Base-by-base conservation (phyloP, 176 grass and related monocot species). In the Oryza glumipatula region DNA sequence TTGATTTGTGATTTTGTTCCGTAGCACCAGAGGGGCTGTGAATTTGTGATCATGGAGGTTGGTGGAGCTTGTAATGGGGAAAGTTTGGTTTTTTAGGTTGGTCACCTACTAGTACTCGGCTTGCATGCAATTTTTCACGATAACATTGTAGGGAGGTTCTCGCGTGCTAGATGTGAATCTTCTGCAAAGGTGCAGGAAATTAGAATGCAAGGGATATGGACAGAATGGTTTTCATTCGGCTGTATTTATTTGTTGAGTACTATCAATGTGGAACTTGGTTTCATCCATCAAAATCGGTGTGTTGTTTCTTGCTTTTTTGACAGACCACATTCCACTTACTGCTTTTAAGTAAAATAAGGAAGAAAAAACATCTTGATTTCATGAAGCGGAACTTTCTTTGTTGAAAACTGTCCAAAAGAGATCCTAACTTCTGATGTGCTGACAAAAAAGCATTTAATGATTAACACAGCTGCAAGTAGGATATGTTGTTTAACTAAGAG, bases 41-140 rank as follows among this genome's bases (percentile, higher is more conserved):
- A 67, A 33, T 73, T 71, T 47, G 5, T 86, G 52, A 73, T 17
- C 15, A 22, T 47, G 51, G 52, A 71, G 76, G 54, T 5, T 78
- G 36, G 19, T 74, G 11, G 52, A 66, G 46, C 26, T 49, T 36
- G 21, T 11, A 21, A 17, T 74, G 71, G 85, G 78, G 35, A 81
- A 81, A 68, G 4, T 56, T 74, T 30, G 8, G 24, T 38, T 4
- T 38, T 80, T 36, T 79, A 38, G 26, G 52, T 79, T 67, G 68
- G 54, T 21, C 44, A 64, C 43, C 16, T 26, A 26, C 24, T 26
- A 26, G 24, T 67, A 26, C 63, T 32, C 43, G 46, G 9, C 8
- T 21, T 65, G 54, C 43, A 66, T 65, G 54, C 43, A 66, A 15
- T 30, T 66, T 65, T 41, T 69, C 43, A 45, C 60, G 6, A 9